These are phyloP conservation scores for Combretum micranthum DNA, from an alignment of 345 rosid species.

Conservation along the genomic window DNA sequence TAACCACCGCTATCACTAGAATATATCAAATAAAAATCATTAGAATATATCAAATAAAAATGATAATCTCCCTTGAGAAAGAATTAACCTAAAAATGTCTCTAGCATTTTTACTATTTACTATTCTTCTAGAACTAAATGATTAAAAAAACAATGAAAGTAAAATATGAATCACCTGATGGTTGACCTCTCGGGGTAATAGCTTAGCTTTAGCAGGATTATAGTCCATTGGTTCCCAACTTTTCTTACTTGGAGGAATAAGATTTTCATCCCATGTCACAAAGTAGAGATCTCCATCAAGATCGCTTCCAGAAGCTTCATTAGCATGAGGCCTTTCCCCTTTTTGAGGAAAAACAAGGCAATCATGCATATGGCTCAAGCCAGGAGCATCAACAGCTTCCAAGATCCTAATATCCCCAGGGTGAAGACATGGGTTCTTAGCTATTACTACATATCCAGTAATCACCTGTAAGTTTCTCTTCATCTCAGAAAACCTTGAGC, in stretches of 20 bases:
- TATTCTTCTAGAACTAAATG: background rate
- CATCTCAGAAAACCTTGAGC: constrained; percentile 51
- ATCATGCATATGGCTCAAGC: constrained; percentile 65
- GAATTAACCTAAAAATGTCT: no score
- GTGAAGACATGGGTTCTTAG: constrained; percentile 93
- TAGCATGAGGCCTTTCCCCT: constrained; percentile 78
- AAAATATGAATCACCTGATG: constrained; percentile 44
- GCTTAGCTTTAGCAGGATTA: constrained; percentile 33
- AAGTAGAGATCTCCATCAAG: constrained; percentile 92
- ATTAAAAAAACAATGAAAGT: background rate
- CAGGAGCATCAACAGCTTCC: constrained; percentile 81
- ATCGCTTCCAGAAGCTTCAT: constrained; percentile 98
- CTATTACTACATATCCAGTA: constrained; percentile 58
- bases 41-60: no score
- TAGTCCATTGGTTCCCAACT: constrained; percentile 75
- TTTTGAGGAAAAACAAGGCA: constrained; percentile 91
- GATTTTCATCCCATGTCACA: constrained; percentile 86
- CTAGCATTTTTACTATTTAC: background rate
- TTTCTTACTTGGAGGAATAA: constrained; percentile 67
- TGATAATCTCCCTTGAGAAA: no score
- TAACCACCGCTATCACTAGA: no score
- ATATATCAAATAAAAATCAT: no score
- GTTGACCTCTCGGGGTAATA: constrained; percentile 30
- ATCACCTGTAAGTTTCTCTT: constrained; percentile 49
- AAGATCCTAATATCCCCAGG: constrained; percentile 86